These are phyloP conservation scores for Phytopythium helicoides DNA, from an alignment of 352 stramenopile genomes.

Conservation along the genomic window DNA sequence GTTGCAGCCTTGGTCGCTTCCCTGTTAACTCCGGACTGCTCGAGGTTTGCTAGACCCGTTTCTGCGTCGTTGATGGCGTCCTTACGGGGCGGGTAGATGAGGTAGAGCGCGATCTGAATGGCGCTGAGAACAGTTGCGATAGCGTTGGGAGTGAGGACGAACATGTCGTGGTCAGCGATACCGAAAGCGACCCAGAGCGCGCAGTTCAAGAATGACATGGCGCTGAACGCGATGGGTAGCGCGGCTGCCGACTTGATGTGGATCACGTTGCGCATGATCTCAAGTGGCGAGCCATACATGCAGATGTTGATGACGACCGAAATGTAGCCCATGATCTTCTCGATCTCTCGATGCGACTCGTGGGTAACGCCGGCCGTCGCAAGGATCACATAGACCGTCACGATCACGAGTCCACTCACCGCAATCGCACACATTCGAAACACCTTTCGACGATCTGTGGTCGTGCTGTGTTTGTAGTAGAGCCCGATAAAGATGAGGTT, in stretches of 20 bases:
- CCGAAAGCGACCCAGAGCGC: slow-evolving; percentile 48
- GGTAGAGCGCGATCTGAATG: slow-evolving; percentile 41
- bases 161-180: slow-evolving; percentile 22
- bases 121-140: slow-evolving; percentile 28
- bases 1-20: no score
- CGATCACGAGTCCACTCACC: slow-evolving; percentile 13
- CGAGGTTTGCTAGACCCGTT: neutral
- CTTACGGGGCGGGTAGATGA: slow-evolving; percentile 18
- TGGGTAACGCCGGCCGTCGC: slow-evolving; percentile 19
- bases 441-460: slow-evolving; percentile 18
- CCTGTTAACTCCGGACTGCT: neutral
- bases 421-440: slow-evolving; percentile 15
- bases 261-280: slow-evolving; percentile 39
- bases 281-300: slow-evolving; percentile 45
- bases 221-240: slow-evolving; percentile 42
- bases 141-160: slow-evolving; percentile 36
- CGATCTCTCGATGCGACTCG: slow-evolving; percentile 22
- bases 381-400: slow-evolving; percentile 33
- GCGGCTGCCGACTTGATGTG: slow-evolving; percentile 33
- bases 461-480: slow-evolving; percentile 24
- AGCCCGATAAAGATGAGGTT: slow-evolving; percentile 21
- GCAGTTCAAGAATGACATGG: slow-evolving; percentile 34
- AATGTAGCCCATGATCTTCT: slow-evolving; percentile 32
- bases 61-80: neutral
- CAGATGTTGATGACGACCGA: slow-evolving; percentile 36